Base-by-base conservation (phyloP, 176 grass and related monocot genomes). In the Juncus effusus region DNA sequence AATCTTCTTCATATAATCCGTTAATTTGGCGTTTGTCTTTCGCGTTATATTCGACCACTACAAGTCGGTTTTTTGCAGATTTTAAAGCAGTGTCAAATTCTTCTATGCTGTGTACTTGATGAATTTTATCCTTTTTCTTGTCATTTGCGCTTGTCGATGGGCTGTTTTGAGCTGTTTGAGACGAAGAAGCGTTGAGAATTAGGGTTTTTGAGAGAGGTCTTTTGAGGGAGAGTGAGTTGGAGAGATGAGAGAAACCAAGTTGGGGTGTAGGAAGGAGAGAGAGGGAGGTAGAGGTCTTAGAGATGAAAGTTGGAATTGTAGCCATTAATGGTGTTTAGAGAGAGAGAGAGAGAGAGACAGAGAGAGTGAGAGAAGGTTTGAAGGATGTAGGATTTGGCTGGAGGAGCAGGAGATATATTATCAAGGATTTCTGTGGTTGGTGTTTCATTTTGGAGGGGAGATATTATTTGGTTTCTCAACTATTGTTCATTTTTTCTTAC, bases 41-140 rank as follows among this genome's bases (percentile, higher is more conserved):
- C 61, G 85, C 85, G 16, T 85, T 86, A 76, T 92, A 97, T 79
- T 97, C 94, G 37, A 97, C 94, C 59, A 97, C 94, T 59, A 97
- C 85, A 62, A 97, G 88, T 19, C 78, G 72, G 85, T 97, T 78
- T 81, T 89, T 82, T 0, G 88, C 88, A 3, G 75, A 40, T 60
- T 69, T 65, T 2, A 97, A 79, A 47, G 88, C 88, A 13, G 36
- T 59, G 63, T 92, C 93, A 51, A 97, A 82, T 85, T 97, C 93
- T 44, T 80, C 82, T 11, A 15, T n/a, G 75, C 12, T 86, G 82
- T 84, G 85, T 66, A 97, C 86, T 60, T 76, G 65, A 8, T 72
- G 68, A 72, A 72, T 72, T 13, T 10, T 72, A 13, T 72, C 54
- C 2, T 41, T 44, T 42, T 44, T 44, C 42, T 72, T 72, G 39